These are phyloP conservation scores for Claviceps capensis DNA, from an alignment of 2,329 filamentous ascomycete genomes.

Conservation along the genomic window DNA sequence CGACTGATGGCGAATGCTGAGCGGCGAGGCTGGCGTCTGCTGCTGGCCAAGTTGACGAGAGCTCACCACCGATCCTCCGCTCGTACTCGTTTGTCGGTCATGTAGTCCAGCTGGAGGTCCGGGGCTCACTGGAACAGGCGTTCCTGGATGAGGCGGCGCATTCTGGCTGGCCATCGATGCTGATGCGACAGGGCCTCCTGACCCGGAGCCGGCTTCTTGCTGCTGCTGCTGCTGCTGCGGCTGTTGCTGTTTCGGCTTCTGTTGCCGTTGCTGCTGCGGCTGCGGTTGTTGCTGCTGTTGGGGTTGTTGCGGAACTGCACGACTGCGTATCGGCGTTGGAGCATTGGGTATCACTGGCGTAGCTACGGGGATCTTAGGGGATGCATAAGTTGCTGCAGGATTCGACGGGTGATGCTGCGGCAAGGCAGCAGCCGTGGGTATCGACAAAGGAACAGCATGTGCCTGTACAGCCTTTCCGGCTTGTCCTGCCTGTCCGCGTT, in stretches of 20 bases:
- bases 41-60: conserved; percentile 17
- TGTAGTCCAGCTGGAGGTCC: conserved; percentile 40
- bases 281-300: neutral
- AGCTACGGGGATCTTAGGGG: conserved; percentile 65
- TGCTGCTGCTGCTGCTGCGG: conserved; percentile 26
- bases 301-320: conserved; percentile 62
- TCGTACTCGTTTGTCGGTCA: conserved; percentile 48
- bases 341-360: conserved; percentile 75
- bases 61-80: conserved; percentile 13
- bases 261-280: conserved; percentile 26
- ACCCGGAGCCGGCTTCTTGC: conserved; percentile 43
- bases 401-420: conserved; percentile 44
- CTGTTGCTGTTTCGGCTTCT: neutral
- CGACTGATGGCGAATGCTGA: conserved; percentile 14
- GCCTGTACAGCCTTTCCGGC: conserved; percentile 13
- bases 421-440: conserved; percentile 19
- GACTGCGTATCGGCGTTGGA: conserved; percentile 62
- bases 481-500: conserved; percentile 10
- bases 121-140: conserved; percentile 51
- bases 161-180: conserved; percentile 38
- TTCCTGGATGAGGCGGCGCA: conserved; percentile 45
- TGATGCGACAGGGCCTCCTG: conserved; percentile 55
- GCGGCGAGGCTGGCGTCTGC: conserved; percentile 40
- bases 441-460: conserved; percentile 28
- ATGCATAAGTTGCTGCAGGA: conserved; percentile 46